Conservation (phyloP, 129 eudicot species). For the Saposhnikovia divaricata region DNA sequence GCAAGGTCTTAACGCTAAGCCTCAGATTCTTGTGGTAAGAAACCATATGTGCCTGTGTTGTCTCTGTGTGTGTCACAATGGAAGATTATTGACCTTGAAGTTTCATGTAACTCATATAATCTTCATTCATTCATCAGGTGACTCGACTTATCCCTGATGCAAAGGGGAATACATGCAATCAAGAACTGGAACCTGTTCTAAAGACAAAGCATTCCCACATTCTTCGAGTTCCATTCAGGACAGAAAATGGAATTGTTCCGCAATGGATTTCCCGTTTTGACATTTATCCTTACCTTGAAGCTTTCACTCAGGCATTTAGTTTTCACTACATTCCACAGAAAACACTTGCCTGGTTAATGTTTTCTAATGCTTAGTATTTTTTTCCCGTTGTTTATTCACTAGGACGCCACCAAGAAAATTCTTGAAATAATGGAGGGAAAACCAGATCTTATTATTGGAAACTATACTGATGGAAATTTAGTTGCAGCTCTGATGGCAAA, state of each 20-base stretch:
- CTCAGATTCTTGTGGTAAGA: slow-evolving; percentile 90
- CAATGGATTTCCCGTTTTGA: slow-evolving; percentile 97
- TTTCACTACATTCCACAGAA: not conserved
- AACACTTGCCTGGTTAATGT: not conserved
- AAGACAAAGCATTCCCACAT: slow-evolving; percentile 88
- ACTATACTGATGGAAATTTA: slow-evolving; percentile 91
- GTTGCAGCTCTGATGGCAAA: slow-evolving; percentile 94
- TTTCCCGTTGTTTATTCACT: not conserved
- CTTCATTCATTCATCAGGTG: slow-evolving; percentile 35
- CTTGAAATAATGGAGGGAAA: slow-evolving; percentile 86
- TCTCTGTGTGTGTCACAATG: not conserved
- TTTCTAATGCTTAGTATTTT: not conserved
- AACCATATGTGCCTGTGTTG: not conserved
- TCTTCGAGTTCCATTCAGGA: slow-evolving; percentile 80
- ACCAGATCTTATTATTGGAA: slow-evolving; percentile 89
- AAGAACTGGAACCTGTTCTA: slow-evolving; percentile 56
- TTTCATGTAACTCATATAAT: not conserved
- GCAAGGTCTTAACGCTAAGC: slow-evolving; percentile 89
- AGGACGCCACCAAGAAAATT: slow-evolving; percentile 80
- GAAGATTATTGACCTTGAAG: not conserved
- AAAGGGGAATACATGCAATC: slow-evolving; percentile 78
- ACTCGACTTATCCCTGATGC: slow-evolving; percentile 97
- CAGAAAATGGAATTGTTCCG: slow-evolving; percentile 59
- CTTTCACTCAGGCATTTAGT: slow-evolving; percentile 62
- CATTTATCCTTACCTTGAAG: slow-evolving; percentile 93